phyloP scores from a whole-genome alignment of 768 basidiomycete genomes.

The Serpula lacrymans region DNA sequence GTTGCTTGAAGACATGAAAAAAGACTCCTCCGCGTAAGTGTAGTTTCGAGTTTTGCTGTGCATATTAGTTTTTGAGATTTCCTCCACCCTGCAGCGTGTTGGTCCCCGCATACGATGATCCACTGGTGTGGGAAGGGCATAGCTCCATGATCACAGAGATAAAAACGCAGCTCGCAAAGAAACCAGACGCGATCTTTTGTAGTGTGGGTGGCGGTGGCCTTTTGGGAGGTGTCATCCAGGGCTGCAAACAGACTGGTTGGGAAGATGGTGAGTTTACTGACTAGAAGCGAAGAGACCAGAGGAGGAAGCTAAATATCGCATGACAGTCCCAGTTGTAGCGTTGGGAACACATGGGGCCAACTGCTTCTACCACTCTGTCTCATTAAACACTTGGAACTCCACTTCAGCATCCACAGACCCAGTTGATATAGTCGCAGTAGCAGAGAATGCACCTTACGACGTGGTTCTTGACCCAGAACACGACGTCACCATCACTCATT shows the following conservation, averaged over 20 bases:
- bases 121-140: constrained; percentile 64
- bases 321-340: constrained; percentile 52
- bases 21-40: constrained; percentile 48
- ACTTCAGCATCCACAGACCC: constrained; percentile 31
- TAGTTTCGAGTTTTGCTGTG: not conserved
- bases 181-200: constrained; percentile 65
- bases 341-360: constrained; percentile 64
- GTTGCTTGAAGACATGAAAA: constrained; percentile 39
- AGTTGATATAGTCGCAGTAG: constrained; percentile 24
- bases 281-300: no score
- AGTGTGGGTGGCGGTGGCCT: constrained; percentile 72
- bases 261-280: constrained; percentile 51
- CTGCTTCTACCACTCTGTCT: constrained; percentile 63
- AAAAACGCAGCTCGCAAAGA: constrained; percentile 41
- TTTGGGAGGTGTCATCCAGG: constrained; percentile 57
- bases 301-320: not conserved
- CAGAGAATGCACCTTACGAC: constrained; percentile 37
- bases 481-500: constrained; percentile 49
- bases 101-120: constrained; percentile 64
- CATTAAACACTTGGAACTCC: constrained; percentile 40
- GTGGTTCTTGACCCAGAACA: constrained; percentile 36
- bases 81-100: constrained; percentile 48
- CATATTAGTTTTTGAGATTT: not conserved
- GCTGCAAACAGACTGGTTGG: constrained; percentile 59
- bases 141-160: constrained; percentile 64